Evolutionary conservation across 257 asterid genomes (phyloP), one percentile per base, ranked within the genome.

Genomic region (Ilex aquifolium): DNA sequence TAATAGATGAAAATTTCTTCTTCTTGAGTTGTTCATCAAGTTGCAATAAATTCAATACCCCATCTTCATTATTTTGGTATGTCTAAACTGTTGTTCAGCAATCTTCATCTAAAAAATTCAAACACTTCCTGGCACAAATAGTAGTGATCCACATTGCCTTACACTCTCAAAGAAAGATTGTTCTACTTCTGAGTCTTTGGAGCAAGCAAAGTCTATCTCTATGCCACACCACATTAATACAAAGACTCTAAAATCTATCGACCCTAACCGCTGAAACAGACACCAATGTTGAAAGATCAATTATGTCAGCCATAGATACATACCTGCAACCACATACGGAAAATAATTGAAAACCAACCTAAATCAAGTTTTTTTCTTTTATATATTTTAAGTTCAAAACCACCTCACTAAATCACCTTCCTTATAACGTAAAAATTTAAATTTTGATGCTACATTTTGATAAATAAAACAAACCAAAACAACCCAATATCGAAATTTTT

Each of bases 21-120:
- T 87, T 83, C 91, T 76, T 92, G 70, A 92, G 87, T 71, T 83
- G 84, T 5, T 85, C 88, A 57, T 87, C 88, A 14, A 94, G 90
- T 80, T 92, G 99, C 75, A 87, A 89, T 2, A 88, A 79, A 76
- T 92, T 97, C 61, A 85, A 64, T 64, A 66, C 65, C 56, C 87
- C 98, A 66, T 87, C 72, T 62, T 77, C 85, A 3, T 52, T 68
- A 13, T 76, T 79, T 62, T 78, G 83, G 75, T 85, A 92, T 27
- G 95, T 85, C 99, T 97, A 92, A 40, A 92, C 88, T 17, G 97
- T 79, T 10, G 82, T 80, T 75, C 88, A 73, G 69, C 99, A 92
- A 72, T 92, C 97, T 17, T 85, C 94, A 61, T 76, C 84, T 3
- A 86, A 71, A 64, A 89, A 87, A 70, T 72, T 79, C 57, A 90